Evolutionary conservation across 2,329 filamentous ascomycete species (phyloP), one percentile per base, ranked within the genome.

Genomic region (Nemania abortiva): DNA sequence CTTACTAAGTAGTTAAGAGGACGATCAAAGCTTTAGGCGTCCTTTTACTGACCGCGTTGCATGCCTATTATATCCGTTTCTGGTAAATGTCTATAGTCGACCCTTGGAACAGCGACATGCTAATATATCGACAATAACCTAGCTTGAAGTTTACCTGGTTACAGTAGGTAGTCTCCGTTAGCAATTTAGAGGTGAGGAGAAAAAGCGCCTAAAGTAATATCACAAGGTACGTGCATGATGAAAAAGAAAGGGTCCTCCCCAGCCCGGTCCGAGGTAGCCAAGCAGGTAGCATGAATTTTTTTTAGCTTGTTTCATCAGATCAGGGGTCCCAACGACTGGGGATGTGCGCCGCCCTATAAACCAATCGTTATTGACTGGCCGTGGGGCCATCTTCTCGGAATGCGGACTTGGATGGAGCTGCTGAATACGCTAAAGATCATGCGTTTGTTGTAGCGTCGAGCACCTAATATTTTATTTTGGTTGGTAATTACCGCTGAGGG

Each of bases 221-320:
- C 9, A n/a, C 10, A 27, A 27, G 49, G 49, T 27, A 20, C 49
- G 49, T 52, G 24, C 49, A 24, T 52, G 42, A 22, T 57, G 42
- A 57, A 68, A 68, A 65, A 57, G 52, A 61, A 65, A 66, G 58
- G 63, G 62, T 54, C 57, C 45, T 64, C 45, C 50, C 24, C n/a
- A 60, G 52, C 55, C 42, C 31, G 22, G 53, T 47, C 52, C 57
- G 49, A 56, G 47, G 54, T 20, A 47, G 49, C 68, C 60, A 56
- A 66, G 29, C 27, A 39, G 18, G 47, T 62, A 34, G 54, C 58
- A 66, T 57, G 61, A 59, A 54, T 66, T 27, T 42, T 39, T 65
- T 47, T 66, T 71, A 71, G 69, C 61, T 61, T 64, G 66, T 71
- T 71, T 69, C 66, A 71, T 64, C 31, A 42, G 10, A 5, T 45